Base-by-base conservation (phyloP, 2,329 filamentous ascomycete species). In the Stemphylium beticola region DNA sequence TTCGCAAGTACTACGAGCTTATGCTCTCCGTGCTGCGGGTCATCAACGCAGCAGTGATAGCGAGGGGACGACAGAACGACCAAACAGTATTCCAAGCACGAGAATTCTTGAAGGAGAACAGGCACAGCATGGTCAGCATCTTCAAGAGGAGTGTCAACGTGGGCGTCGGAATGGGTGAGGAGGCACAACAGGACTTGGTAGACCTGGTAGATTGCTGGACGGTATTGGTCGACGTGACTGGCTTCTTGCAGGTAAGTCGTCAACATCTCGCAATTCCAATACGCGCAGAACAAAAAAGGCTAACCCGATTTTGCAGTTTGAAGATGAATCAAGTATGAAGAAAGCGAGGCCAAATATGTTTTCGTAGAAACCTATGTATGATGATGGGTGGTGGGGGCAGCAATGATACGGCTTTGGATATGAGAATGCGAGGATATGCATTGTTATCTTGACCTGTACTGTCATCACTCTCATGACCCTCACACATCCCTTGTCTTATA, bases 101-200 rank as follows among this genome's bases (percentile, higher is more conserved):
- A 51, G 82, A 82, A 32, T 99, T 99, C 77, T 79, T 99, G 55
- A 83, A 84, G 5, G 89, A 95, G 61, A 92, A 96, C 74, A 84
- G 93, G 58, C 86, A 88, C 74, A 86, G 93, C 52, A 91, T 98
- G 66, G 86, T 95, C 60, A 90, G 92, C 40, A 88, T 96, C 17
- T 90, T 99, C 68, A 99, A 99, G 79, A 84, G 92, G 62, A 91
- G 90, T 65, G 91, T 91, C 0, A 90, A 90, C 42, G 90, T 96
- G 52, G 89, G 90, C 4, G 58, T 37, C 1, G 41, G 47, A 0
- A 77, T 66, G 53, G 62, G 77, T 37, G 79, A 86, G 32, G 86
- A 86, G 47, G 81, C 87, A 51, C 85, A 86, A 47, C 82, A 87
- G 55, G 84, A 85, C 59, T 79, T 96, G 33, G 83, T 85, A 42